These are phyloP conservation scores for Tulasnella sp. DNA, from an alignment of 768 basidiomycete genomes.

Conservation along the genomic window DNA sequence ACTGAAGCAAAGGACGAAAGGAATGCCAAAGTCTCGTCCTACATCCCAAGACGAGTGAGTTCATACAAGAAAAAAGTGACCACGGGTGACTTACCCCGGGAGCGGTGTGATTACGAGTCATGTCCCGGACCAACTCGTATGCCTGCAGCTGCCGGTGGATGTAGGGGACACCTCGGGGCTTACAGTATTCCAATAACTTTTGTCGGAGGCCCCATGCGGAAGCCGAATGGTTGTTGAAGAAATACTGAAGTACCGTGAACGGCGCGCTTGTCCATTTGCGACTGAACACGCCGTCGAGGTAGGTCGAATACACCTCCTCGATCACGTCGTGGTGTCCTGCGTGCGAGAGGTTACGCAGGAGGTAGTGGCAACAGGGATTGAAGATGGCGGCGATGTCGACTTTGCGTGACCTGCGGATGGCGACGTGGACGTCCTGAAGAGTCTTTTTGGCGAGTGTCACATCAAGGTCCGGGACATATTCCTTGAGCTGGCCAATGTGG, in stretches of 20 bases:
- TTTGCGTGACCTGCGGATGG: conserved; percentile 54
- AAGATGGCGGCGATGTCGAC: conserved; percentile 52
- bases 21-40: background rate
- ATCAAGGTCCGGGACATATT: conserved; percentile 39
- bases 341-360: conserved; percentile 41
- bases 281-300: conserved; percentile 61
- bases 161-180: conserved; percentile 51
- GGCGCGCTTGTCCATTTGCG: conserved; percentile 72
- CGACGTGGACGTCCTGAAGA: conserved; percentile 52
- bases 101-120: conserved; percentile 29
- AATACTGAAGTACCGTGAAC: conserved; percentile 63
- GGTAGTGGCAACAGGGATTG: conserved; percentile 56
- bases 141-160: conserved; percentile 62
- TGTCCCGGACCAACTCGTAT: conserved; percentile 53
- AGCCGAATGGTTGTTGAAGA: conserved; percentile 50
- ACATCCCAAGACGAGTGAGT: background rate
- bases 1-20: background rate
- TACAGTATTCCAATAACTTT: conserved; percentile 42
- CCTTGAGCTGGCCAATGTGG: conserved; percentile 64
- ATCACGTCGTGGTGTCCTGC: conserved; percentile 33
- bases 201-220: conserved; percentile 54
- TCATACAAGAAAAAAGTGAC: background rate
- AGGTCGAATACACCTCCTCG: conserved; percentile 45
- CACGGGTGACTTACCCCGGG: background rate
- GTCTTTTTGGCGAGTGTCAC: conserved; percentile 35